A percentile compares a stretch with the other conserved stretches of the same genome.
Evolutionary conservation across 257 asterid genomes (phyloP).

Genomic region (Solanum microdontum): DNA sequence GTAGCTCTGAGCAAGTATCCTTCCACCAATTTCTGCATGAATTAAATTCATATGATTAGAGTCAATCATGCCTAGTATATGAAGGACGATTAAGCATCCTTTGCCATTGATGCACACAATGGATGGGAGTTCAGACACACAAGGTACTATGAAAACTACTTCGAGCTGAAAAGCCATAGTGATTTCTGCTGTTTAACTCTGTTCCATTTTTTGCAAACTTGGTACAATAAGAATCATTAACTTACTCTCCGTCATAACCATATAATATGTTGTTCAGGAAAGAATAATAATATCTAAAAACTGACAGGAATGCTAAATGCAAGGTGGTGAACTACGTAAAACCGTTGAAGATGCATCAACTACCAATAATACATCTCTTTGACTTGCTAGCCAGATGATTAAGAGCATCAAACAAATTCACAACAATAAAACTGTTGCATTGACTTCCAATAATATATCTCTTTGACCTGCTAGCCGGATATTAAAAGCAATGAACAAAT

Average conservation of each 20-base stretch:
- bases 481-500: neutral
- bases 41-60: constrained; percentile 2
- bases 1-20: constrained; percentile 99
- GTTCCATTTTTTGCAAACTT: neutral
- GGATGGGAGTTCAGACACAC: neutral
- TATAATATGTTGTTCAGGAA: neutral
- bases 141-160: neutral
- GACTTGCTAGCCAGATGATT: neutral
- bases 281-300: neutral
- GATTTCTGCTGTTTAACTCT: neutral
- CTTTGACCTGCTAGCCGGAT: neutral
- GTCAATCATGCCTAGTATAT: constrained; percentile 2
- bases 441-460: neutral
- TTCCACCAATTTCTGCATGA: constrained; percentile 82
- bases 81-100: neutral
- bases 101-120: neutral
- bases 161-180: neutral
- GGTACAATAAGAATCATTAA: neutral
- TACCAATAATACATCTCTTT: neutral
- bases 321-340: neutral
- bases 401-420: neutral
- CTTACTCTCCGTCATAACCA: neutral
- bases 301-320: neutral
- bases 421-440: neutral
- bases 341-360: neutral